Base-by-base conservation (phyloP, 768 basidiomycete species). In the Pisolithus orientalis region DNA sequence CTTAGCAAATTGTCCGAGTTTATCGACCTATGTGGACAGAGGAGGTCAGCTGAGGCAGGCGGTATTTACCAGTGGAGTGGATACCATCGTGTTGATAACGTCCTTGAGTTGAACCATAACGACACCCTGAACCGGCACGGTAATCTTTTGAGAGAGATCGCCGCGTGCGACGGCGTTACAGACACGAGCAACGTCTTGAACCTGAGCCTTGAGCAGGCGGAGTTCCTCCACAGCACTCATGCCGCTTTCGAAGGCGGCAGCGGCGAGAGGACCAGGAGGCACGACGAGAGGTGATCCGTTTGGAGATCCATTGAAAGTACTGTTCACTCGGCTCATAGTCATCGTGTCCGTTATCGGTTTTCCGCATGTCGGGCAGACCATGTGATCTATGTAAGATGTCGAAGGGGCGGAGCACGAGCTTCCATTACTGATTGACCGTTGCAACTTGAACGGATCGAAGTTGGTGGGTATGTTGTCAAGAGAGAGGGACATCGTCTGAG, bases 1-100 rank as follows among this genome's bases (percentile, higher is more conserved):
- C 64, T 85, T 85, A 34, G 94, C 93, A 68, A 97, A 95, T 62
- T 88, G 85, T 52, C 87, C 83, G 28, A 97, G 75, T 60, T 80
- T 77, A 64, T 84, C 83, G 56, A 83, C 82, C 82, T 79, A 58
- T 16, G n/a, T 39, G 27, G 10, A 46, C 39, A 29, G 21, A 53
- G 34, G 48, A 49, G 21, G 39, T 61, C 6, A 59, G 63, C 39
- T 55, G 48, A 25, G 24, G 24, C n/a, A 39, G 39, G 54, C 38
- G 34, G 44, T 13, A 34, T 38, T 3, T 57, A 44, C 16, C 53
- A 28, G 29, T 17, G 43, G 27, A 17, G 31, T 49, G 39, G 44
- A 24, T 62, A 79, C 77, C 82, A 85, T 84, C 16, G 77, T 78
- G 57, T 87, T 87, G 66, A 87, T 86, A 55, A 84, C 82, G 54